Evolutionary conservation across 257 asterid species (phyloP).

Genomic region (Nicotiana benthamiana): DNA sequence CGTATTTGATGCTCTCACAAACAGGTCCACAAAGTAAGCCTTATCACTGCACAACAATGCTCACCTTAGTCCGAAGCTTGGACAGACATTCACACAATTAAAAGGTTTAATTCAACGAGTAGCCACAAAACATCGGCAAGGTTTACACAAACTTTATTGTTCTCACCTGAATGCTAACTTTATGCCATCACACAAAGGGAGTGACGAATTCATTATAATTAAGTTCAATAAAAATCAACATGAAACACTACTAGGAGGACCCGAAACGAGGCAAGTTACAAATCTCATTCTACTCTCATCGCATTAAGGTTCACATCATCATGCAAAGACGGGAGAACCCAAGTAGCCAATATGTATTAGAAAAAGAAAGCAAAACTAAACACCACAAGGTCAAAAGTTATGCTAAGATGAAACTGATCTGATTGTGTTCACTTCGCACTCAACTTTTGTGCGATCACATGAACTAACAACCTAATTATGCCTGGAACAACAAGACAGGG

Average conservation of each 20-base stretch:
- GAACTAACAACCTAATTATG: background rate
- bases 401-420: background rate
- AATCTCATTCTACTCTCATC: background rate
- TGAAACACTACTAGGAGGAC: no score
- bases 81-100: background rate
- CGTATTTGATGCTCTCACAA: constrained; percentile 90
- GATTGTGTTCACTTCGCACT: background rate
- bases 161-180: background rate
- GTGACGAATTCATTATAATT: background rate
- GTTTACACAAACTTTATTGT: background rate
- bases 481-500: background rate
- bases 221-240: background rate
- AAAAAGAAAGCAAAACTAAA: background rate
- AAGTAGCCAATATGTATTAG: background rate
- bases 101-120: background rate
- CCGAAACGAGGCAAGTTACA: background rate
- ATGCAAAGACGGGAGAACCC: background rate
- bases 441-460: background rate
- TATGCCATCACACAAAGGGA: background rate
- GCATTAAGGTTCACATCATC: background rate
- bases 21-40: constrained; percentile 93
- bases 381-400: background rate
- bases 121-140: background rate
- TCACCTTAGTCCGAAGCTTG: background rate
- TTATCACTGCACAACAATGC: constrained; percentile 47